phyloP scores from a whole-genome alignment of 306 rosid genomes.

The Neltuma alba region DNA sequence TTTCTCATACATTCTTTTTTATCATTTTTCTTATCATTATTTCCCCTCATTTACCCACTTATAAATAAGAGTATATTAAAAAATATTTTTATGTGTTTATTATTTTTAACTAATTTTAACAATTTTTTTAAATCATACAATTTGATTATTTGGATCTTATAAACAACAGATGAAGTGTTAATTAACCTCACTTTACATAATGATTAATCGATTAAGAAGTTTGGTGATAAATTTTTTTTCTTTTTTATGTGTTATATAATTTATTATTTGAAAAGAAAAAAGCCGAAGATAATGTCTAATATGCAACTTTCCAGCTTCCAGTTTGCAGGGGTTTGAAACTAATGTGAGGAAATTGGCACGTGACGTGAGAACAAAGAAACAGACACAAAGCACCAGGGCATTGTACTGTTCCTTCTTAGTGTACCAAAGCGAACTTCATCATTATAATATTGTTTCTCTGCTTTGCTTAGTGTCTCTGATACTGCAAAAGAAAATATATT shows the following conservation, averaged over 20 bases:
- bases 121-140: no score
- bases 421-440: conserved; percentile 15
- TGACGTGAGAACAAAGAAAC: conserved; percentile 31
- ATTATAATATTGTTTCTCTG: conserved; percentile 33
- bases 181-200: no score
- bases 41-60: no score
- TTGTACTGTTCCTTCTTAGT: neutral
- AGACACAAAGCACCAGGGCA: conserved; percentile 19
- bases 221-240: neutral
- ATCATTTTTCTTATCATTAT: no score
- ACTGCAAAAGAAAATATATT: neutral
- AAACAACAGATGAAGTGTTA: no score
- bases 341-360: conserved; percentile 24
- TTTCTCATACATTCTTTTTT: no score
- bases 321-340: neutral
- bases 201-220: neutral
- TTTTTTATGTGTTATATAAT: neutral
- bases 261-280: neutral
- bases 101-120: no score
- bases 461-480: conserved; percentile 13
- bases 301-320: neutral
- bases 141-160: no score
- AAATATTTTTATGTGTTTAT: no score
- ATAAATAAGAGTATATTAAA: no score
- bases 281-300: neutral